phyloP scores from a whole-genome alignment of 345 rosid genomes.

The Draba incana region DNA sequence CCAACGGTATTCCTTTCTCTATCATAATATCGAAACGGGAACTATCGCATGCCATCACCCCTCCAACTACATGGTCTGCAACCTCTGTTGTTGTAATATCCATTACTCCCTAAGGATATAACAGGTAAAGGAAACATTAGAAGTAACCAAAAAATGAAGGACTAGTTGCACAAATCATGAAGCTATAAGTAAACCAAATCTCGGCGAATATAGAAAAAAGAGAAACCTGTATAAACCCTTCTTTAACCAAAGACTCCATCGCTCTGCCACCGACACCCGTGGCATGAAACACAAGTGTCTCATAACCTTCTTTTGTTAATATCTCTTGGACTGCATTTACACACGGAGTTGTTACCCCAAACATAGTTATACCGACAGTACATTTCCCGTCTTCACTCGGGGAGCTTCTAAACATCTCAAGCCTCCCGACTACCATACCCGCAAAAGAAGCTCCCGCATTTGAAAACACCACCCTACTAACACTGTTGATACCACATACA shows the following conservation, averaged over 20 bases:
- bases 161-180: constrained; percentile 14
- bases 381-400: constrained; percentile 28
- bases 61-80: constrained; percentile 91
- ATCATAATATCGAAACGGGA: constrained; percentile 77
- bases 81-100: constrained; percentile 94
- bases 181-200: constrained; percentile 7
- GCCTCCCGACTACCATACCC: constrained; percentile 81
- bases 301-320: constrained; percentile 70
- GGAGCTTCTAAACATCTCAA: constrained; percentile 38
- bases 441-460: constrained; percentile 92
- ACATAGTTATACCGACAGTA: constrained; percentile 90
- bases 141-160: background rate
- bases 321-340: constrained; percentile 69
- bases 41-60: constrained; percentile 91
- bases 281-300: constrained; percentile 89
- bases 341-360: constrained; percentile 92
- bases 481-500: constrained; percentile 86
- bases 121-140: background rate
- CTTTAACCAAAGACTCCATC: constrained; percentile 80
- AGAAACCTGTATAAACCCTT: constrained; percentile 83
- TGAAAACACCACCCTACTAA: constrained; percentile 74
- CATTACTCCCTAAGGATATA: constrained; percentile 65
- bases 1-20: constrained; percentile 83
- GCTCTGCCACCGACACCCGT: constrained; percentile 95
- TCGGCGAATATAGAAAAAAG: background rate